phyloP scores from a whole-genome alignment of 345 rosid genomes.

The Eucalyptus pauciflora region DNA sequence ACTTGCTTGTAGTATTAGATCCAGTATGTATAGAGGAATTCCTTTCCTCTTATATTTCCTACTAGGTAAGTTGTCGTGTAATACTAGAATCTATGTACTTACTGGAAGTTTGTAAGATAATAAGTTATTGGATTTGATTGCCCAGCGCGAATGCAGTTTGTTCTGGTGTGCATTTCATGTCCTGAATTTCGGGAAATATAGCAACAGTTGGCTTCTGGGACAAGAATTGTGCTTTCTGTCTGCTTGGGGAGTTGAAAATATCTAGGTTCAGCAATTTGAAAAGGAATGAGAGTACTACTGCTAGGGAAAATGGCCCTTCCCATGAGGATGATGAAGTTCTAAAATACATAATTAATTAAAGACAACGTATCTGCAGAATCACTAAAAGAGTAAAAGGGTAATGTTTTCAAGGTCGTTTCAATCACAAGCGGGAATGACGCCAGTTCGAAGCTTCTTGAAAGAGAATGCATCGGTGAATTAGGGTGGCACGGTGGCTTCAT shows the following conservation, averaged over 20 bases:
- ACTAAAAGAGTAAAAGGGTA: neutral
- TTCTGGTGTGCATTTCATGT: neutral
- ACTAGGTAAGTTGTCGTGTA: neutral
- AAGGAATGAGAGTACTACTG: neutral
- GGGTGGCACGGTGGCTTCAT: neutral
- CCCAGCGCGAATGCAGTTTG: neutral
- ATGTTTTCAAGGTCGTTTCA: neutral
- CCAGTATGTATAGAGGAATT: neutral
- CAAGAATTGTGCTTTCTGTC: neutral
- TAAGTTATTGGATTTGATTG: neutral
- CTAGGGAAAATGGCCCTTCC: neutral
- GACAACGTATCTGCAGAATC: neutral
- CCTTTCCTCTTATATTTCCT: neutral
- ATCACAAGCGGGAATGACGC: neutral
- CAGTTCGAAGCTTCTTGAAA: neutral
- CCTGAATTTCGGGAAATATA: neutral
- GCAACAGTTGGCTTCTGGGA: neutral
- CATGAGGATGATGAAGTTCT: neutral
- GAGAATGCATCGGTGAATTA: neutral
- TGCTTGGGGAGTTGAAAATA: neutral
- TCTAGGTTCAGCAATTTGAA: neutral
- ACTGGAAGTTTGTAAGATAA: neutral
- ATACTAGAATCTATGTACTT: neutral
- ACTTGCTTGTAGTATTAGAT: neutral
- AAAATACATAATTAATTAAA: neutral